These are phyloP conservation scores for Aquilaria malaccensis DNA, from an alignment of 345 rosid genomes.

Conservation along the genomic window DNA sequence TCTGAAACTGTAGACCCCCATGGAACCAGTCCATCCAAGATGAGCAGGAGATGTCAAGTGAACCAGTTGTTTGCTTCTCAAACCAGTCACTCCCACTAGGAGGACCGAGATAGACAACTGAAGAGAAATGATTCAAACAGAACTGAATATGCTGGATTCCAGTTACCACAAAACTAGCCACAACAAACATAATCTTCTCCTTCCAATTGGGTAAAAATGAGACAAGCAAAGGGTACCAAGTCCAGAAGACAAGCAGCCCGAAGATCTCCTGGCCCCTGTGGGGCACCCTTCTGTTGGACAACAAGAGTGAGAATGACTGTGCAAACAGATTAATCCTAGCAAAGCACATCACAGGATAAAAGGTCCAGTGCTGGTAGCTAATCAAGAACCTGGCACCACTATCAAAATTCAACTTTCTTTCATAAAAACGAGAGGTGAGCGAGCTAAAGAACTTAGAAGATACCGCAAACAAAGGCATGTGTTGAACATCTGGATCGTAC, in stretches of 20 bases:
- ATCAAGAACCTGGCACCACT: slow-evolving; percentile 35
- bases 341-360: slow-evolving; percentile 54
- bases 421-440: slow-evolving; percentile 32
- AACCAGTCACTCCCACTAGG: slow-evolving; percentile 46
- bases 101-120: slow-evolving; percentile 41
- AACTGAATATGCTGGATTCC: slow-evolving; percentile 55
- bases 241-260: slow-evolving; percentile 41
- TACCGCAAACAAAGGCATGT: slow-evolving; percentile 50
- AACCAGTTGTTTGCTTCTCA: slow-evolving; percentile 39
- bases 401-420: slow-evolving; percentile 44
- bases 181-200: slow-evolving; percentile 42
- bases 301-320: slow-evolving; percentile 33
- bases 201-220: slow-evolving; percentile 48
- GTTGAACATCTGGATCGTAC: slow-evolving; percentile 57
- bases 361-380: slow-evolving; percentile 54
- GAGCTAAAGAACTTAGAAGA: slow-evolving; percentile 43
- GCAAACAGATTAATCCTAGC: slow-evolving; percentile 49
- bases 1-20: slow-evolving; percentile 73
- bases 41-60: slow-evolving; percentile 40
- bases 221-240: slow-evolving; percentile 49
- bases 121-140: slow-evolving; percentile 53
- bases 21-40: slow-evolving; percentile 83
- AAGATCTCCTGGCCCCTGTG: slow-evolving; percentile 33
- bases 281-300: slow-evolving; percentile 27
- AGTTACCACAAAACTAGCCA: slow-evolving; percentile 33